Evolutionary conservation across 345 rosid genomes (phyloP).

Genomic region (Anacardium occidentale): DNA sequence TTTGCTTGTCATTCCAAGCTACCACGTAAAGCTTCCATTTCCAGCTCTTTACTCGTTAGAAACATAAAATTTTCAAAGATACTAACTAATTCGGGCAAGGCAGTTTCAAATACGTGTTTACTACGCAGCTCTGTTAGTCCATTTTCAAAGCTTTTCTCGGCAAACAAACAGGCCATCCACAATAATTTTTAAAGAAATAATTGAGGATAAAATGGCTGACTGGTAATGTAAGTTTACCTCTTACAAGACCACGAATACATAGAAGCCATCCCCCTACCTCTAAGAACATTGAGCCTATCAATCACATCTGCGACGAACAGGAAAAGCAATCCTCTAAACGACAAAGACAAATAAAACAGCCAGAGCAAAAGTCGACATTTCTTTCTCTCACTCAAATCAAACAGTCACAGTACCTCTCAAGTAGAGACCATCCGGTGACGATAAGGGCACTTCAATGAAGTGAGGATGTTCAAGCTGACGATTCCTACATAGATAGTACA

Average conservation of each 20-base stretch:
- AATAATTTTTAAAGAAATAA: neutral
- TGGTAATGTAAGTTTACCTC: conserved; percentile 40
- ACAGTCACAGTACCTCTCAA: conserved; percentile 54
- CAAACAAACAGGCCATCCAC: conserved; percentile 11
- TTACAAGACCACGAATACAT: conserved; percentile 93
- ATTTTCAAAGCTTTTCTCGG: conserved; percentile 10
- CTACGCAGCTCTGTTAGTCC: neutral
- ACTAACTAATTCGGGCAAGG: neutral
- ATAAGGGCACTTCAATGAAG: conserved; percentile 79
- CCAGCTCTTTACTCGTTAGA: neutral
- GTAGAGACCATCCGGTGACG: conserved; percentile 75
- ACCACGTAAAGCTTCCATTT: neutral
- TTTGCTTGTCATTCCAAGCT: neutral
- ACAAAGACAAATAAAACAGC: neutral
- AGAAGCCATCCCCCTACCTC: conserved; percentile 95
- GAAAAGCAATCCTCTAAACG: conserved; percentile 1
- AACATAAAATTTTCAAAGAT: neutral
- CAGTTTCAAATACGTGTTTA: neutral
- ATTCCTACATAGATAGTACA: conserved; percentile 84
- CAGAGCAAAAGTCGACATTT: neutral
- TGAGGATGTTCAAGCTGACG: conserved; percentile 99
- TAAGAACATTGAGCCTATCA: conserved; percentile 77
- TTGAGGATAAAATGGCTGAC: neutral
- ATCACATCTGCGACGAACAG: conserved; percentile 56
- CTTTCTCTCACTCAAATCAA: neutral